Percentiles rank a stretch among this genome's conserved stretches.
Evolutionary conservation across 1,139 yeast species (phyloP).

Genomic region (Geotrichum bryndzae): DNA sequence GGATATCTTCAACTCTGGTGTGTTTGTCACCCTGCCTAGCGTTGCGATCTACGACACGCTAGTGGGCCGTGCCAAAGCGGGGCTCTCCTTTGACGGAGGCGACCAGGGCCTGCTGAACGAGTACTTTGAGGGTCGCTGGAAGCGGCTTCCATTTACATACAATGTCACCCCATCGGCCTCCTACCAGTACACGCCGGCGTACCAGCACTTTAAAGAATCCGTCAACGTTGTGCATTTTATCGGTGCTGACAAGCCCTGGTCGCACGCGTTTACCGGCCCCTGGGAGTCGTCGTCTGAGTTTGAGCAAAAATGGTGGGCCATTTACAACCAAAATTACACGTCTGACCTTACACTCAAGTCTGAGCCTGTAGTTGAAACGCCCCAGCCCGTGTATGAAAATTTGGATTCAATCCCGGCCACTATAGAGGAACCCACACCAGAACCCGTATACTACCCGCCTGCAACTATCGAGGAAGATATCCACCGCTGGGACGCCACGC

Average conservation of each 20-base stretch:
- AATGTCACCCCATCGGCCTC: conserved; percentile 82
- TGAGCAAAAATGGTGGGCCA: conserved; percentile 42
- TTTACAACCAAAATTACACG: conserved; percentile 39
- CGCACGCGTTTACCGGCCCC: conserved; percentile 20
- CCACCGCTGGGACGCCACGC: conserved; percentile 41
- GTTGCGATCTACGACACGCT: conserved; percentile 43
- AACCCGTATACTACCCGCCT: conserved; percentile 20
- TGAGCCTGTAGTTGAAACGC: background rate
- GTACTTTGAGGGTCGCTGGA: conserved; percentile 62
- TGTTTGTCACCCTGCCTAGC: conserved; percentile 63
- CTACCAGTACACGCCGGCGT: conserved; percentile 80
- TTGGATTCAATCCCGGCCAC: background rate
- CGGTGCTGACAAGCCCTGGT: conserved; percentile 83
- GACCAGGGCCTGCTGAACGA: conserved; percentile 91
- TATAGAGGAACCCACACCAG: conserved; percentile 4
- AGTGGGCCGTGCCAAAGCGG: conserved; percentile 32
- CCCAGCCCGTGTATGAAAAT: background rate
- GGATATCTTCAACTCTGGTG: conserved; percentile 88
- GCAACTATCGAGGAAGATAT: conserved; percentile 30
- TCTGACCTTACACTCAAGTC: conserved; percentile 11
- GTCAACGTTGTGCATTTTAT: conserved; percentile 73
- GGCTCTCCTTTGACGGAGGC: conserved; percentile 80
- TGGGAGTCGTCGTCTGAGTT: conserved; percentile 14
- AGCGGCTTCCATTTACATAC: conserved; percentile 67
- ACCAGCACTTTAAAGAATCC: conserved; percentile 48